Conservation (phyloP, 83 land plant species). For the Isoetes engelmannii region DNA sequence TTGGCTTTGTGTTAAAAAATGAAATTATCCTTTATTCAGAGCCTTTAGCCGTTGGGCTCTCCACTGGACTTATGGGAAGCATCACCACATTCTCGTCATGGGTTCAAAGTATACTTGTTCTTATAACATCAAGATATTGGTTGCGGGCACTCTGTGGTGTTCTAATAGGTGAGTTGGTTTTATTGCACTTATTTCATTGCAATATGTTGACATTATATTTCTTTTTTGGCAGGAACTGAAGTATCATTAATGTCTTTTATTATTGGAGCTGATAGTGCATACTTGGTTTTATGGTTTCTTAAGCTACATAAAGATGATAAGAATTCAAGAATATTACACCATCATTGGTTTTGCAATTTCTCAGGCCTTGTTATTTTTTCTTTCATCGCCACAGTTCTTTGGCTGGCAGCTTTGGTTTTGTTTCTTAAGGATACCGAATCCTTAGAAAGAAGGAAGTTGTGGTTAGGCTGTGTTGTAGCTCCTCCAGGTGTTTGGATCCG, state of each 20-base stretch:
- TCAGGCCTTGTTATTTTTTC: slow-evolving; percentile 24
- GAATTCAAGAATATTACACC: too few species aligned
- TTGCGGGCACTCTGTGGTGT: slow-evolving; percentile 25
- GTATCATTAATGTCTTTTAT: slow-evolving; percentile 38
- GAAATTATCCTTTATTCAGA: slow-evolving; percentile 53
- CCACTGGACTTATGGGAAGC: slow-evolving; percentile 93
- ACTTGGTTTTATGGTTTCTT: too few species aligned
- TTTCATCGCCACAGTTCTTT: slow-evolving; percentile 23
- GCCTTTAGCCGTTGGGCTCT: slow-evolving; percentile 61
- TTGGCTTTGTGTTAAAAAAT: slow-evolving; percentile 73
- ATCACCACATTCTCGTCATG: slow-evolving; percentile 85
- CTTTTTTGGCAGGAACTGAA: slow-evolving; percentile 42
- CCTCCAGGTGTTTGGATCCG: slow-evolving; percentile 81
- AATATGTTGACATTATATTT: not conserved
- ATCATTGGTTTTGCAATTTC: too few species aligned
- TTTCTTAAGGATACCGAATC: slow-evolving; percentile 18
- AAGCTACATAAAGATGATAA: too few species aligned
- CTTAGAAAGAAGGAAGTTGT: slow-evolving; percentile 35
- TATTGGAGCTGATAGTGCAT: slow-evolving; percentile 24
- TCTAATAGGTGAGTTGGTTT: slow-evolving; percentile 34
- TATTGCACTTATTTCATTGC: not conserved
- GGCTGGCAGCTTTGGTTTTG: slow-evolving; percentile 37
- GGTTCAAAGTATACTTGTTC: slow-evolving; percentile 64
- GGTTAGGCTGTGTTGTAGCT: slow-evolving; percentile 61
- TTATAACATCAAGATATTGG: slow-evolving; percentile 54